These are phyloP conservation scores for Curvularia verruculosa DNA, from an alignment of 2,329 filamentous ascomycete species.

Conservation along the genomic window DNA sequence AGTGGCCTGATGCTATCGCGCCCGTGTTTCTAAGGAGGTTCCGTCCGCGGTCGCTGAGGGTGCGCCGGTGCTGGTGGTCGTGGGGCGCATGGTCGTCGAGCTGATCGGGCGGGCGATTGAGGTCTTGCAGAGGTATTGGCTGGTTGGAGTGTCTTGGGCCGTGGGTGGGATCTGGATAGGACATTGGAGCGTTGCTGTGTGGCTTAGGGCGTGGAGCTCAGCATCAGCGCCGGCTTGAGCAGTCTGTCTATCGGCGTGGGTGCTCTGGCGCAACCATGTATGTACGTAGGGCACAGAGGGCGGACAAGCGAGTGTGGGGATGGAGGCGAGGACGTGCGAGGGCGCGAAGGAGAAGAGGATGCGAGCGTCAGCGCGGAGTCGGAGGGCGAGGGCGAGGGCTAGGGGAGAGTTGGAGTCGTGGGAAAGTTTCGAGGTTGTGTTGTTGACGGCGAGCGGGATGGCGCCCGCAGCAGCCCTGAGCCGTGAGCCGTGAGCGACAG, in stretches of 20 bases:
- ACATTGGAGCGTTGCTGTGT: slow-evolving; percentile 51
- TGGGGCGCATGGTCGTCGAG: slow-evolving; percentile 35
- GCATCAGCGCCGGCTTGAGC: slow-evolving; percentile 42
- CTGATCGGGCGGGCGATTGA: slow-evolving; percentile 50
- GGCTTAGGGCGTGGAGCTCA: slow-evolving; percentile 30
- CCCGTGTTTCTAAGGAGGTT: slow-evolving; percentile 54
- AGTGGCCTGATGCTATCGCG: slow-evolving; percentile 50
- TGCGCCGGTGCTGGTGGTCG: slow-evolving; percentile 47
- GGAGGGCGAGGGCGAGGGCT: slow-evolving; percentile 6
- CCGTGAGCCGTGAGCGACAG: slow-evolving; percentile 3
- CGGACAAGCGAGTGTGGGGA: slow-evolving; percentile 16
- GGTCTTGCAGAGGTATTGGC: slow-evolving; percentile 73
- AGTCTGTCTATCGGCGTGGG: neutral
- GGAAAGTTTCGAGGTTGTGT: slow-evolving; percentile 7
- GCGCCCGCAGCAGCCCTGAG: slow-evolving; percentile 5
- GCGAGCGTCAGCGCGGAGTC: slow-evolving; percentile 2
- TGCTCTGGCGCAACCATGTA: slow-evolving; percentile 26
- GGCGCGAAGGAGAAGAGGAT: too few relatives aligned
- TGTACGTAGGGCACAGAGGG: slow-evolving; percentile 6
- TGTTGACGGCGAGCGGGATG: slow-evolving; percentile 16
- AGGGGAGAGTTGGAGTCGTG: slow-evolving; percentile 12
- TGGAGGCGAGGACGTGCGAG: neutral
- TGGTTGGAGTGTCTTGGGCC: slow-evolving; percentile 58
- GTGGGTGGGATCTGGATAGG: slow-evolving; percentile 56
- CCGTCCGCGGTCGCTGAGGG: slow-evolving; percentile 57